Conservation (phyloP, 1,139 yeast species). For the Yamadazyma friedrichii region DNA sequence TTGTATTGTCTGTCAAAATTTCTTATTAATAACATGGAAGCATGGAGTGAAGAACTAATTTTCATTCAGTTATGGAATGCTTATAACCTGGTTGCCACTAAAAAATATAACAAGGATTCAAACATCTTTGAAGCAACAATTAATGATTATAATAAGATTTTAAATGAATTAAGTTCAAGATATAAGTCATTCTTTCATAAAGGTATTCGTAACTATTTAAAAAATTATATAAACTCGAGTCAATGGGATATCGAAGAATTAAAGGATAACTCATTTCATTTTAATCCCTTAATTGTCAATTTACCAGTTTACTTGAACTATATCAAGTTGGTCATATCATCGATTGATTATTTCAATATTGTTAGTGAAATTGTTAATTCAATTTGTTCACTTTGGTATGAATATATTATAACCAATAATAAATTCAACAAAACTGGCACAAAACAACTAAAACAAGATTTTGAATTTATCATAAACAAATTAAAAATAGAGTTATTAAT, state of each 20-base stretch:
- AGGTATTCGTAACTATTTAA: constrained; percentile 50
- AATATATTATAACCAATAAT: constrained; percentile 62
- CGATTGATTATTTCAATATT: constrained; percentile 28
- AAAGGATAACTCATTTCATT: constrained; percentile 30
- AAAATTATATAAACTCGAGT: constrained; percentile 47
- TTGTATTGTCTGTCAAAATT: constrained; percentile 61
- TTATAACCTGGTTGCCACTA: constrained; percentile 28
- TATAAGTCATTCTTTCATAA: constrained; percentile 47
- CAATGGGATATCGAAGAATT: constrained; percentile 35
- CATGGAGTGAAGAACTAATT: constrained; percentile 65
- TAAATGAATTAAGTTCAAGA: constrained; percentile 35
- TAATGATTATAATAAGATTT: constrained; percentile 44
- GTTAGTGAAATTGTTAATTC: constrained; percentile 42
- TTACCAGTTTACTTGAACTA: constrained; percentile 36
- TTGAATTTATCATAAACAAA: constrained; percentile 41
- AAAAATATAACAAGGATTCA: constrained; percentile 20
- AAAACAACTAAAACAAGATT: constrained; percentile 54
- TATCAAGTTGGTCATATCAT: constrained; percentile 29
- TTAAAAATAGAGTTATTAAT: constrained; percentile 26
- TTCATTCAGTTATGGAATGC: constrained; percentile 62
- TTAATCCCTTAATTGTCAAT: constrained; percentile 33
- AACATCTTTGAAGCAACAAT: constrained; percentile 59
- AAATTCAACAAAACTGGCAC: constrained; percentile 59
- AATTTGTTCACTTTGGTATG: constrained; percentile 51
- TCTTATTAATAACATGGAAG: constrained; percentile 49